Percentiles rank a stretch among this genome's conserved stretches.
Conservation (phyloP, 352 stramenopile genomes). For the Phytophthora rubi region DNA sequence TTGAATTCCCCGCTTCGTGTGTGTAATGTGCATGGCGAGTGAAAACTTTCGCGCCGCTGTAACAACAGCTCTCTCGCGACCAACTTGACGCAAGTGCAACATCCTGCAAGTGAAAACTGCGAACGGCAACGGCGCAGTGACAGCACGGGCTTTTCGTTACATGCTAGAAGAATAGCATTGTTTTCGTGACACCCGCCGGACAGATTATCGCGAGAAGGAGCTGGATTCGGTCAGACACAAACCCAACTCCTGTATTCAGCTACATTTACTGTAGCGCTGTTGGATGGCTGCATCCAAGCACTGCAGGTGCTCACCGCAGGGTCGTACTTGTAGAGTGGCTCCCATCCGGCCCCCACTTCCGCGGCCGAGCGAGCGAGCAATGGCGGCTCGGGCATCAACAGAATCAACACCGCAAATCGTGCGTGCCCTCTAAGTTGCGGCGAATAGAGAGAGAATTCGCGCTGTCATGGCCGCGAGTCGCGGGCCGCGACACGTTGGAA, state of each 20-base stretch:
- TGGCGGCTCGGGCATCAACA: slow-evolving; percentile 1
- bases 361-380: neutral
- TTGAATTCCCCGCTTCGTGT: slow-evolving; percentile 11
- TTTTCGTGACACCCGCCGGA: slow-evolving; percentile 5
- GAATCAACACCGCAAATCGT: slow-evolving; percentile 25
- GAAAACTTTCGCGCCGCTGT: slow-evolving; percentile 28
- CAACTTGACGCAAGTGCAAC: slow-evolving; percentile 17
- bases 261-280: neutral
- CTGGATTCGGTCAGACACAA: slow-evolving; percentile 25
- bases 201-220: slow-evolving; percentile 6
- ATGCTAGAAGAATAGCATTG: neutral
- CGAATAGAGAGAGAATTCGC: slow-evolving; percentile 4
- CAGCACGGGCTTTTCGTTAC: neutral
- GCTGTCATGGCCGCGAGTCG: slow-evolving; percentile 12
- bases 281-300: neutral
- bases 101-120: slow-evolving; percentile 9
- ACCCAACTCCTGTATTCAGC: slow-evolving; percentile 8
- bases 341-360: slow-evolving; percentile 1
- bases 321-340: neutral
- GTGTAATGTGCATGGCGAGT: slow-evolving; percentile 19
- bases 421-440: neutral
- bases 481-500: slow-evolving; percentile 15
- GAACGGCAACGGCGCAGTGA: neutral
- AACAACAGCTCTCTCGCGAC: slow-evolving; percentile 10
- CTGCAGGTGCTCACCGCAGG: neutral